Evolutionary conservation across 305 asterid species (phyloP), one percentile per base, ranked within the genome.

Genomic region (Solanum hybrid): DNA sequence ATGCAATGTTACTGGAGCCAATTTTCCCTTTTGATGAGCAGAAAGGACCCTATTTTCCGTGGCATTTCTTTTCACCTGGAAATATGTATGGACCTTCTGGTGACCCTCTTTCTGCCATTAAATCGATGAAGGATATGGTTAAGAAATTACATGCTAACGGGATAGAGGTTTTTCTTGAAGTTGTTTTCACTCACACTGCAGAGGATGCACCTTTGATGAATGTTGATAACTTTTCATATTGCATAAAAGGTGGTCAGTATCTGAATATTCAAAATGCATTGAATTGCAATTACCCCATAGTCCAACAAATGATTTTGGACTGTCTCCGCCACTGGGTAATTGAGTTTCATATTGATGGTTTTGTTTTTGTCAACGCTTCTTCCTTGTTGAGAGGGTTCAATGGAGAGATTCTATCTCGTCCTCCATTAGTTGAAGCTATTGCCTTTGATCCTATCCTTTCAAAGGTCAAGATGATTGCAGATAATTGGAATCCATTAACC

Each of bases 321-420:
- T 92, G 97, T 91, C 97, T 97, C 34, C 92, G 96, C 79, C 93
- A 97, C 91, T 97, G 98, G 99, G 99, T 94, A 82, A 90, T 90
- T 45, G 99, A 96, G 90, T 97, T 89, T 92, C 99, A 93, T 86
- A 86, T 97, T 38, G 99, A 96, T 88, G 99, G 99, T n/a, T 97
- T 97, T 92, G 93, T 96, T 91, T 96, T 97, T 91, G 79, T 94
- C 2, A 80, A 96, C 86, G 93, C 99, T 89, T 89, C 98, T 91
- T 94, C 95, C 90, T 93, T 97, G 92, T 91, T 89, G 88, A 95
- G 90, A 93, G 98, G 95, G 80, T 87, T 78, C 90, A 92, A 93
- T 3, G 96, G 97, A 11, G 97, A 96, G 93, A 32, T 91, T 57
- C 94, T 96, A 68, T 92, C 97, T 10, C 98, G 97, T 81, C 99